Conservation (phyloP, 345 rosid genomes). For the Iberis pinnata region DNA sequence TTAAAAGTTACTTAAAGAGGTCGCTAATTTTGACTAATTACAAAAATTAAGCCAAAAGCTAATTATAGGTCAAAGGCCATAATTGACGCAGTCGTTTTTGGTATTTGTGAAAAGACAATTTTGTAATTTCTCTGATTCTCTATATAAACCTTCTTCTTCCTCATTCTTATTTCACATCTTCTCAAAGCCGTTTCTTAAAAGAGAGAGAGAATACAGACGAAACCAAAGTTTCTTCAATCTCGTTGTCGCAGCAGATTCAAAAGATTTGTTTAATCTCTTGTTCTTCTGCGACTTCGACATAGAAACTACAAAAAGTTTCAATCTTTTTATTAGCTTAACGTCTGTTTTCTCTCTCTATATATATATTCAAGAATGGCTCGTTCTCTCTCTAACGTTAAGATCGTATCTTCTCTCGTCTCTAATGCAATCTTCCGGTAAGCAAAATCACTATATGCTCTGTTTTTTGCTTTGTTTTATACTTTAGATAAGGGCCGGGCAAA, state of each 20-base stretch:
- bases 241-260: constrained; percentile 19
- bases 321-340: not conserved
- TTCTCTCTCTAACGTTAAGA: constrained; percentile 31
- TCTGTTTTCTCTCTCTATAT: constrained; percentile 23
- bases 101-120: constrained; percentile 19
- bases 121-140: constrained; percentile 13
- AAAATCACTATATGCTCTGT: not conserved
- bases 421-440: constrained; percentile 32
- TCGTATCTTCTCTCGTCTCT: constrained; percentile 31
- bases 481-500: too few species aligned
- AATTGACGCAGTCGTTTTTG: constrained; percentile 28
- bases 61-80: constrained; percentile 27
- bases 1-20: not conserved
- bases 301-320: constrained; percentile 5
- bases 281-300: constrained; percentile 20
- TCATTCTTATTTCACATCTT: constrained; percentile 15
- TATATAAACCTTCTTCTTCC: constrained; percentile 22
- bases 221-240: constrained; percentile 19
- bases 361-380: constrained; percentile 29
- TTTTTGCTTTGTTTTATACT: too few species aligned
- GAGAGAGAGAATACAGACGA: constrained; percentile 27
- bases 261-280: not conserved
- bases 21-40: constrained; percentile 5
- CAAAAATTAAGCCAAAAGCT: not conserved
- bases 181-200: constrained; percentile 18